A percentile compares a stretch with the other conserved stretches of the same genome.
Evolutionary conservation across 2,329 filamentous ascomycete genomes (phyloP).

Genomic region (Cladosporium sp.): DNA sequence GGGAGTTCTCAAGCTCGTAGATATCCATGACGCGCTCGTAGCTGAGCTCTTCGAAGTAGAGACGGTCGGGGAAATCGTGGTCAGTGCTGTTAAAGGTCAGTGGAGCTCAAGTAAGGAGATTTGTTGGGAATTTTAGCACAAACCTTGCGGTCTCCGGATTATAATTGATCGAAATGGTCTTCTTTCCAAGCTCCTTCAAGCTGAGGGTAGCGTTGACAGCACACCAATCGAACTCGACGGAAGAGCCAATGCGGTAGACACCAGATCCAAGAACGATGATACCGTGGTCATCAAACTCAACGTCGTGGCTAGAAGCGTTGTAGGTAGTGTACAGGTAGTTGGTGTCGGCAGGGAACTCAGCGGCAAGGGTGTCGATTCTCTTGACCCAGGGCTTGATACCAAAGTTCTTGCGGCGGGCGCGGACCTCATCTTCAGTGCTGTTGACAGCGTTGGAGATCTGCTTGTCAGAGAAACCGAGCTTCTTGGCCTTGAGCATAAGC

Average conservation of each 20-base stretch:
- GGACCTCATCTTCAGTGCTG: slow-evolving; percentile 83
- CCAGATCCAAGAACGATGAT: slow-evolving; percentile 86
- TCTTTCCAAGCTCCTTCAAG: slow-evolving; percentile 81
- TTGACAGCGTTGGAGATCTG: slow-evolving; percentile 87
- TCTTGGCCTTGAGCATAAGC: slow-evolving; percentile 86
- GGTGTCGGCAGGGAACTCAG: slow-evolving; percentile 90
- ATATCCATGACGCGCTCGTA: slow-evolving; percentile 99
- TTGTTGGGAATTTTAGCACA: too few relatives aligned
- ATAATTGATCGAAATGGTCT: slow-evolving; percentile 92
- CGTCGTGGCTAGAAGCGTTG: slow-evolving; percentile 90
- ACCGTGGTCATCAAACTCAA: slow-evolving; percentile 88
- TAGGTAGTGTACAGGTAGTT: slow-evolving; percentile 98
- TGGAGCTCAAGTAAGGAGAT: background rate
- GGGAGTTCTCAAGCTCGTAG: slow-evolving; percentile 83
- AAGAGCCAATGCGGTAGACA: slow-evolving; percentile 96
- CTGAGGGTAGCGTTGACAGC: slow-evolving; percentile 85
- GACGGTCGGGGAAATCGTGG: slow-evolving; percentile 80
- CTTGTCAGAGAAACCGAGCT: slow-evolving; percentile 93
- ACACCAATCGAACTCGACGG: slow-evolving; percentile 98
- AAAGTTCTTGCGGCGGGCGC: slow-evolving; percentile 76
- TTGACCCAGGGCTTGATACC: slow-evolving; percentile 94
- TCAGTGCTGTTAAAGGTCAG: slow-evolving; percentile 55
- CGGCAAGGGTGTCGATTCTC: slow-evolving; percentile 95
- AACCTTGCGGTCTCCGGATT: background rate
- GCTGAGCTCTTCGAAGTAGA: slow-evolving; percentile 95